Percentiles rank a stretch among this genome's conserved stretches.
These are phyloP conservation scores for Mitragyna speciosa DNA, from an alignment of 257 asterid genomes.

Conservation along the genomic window DNA sequence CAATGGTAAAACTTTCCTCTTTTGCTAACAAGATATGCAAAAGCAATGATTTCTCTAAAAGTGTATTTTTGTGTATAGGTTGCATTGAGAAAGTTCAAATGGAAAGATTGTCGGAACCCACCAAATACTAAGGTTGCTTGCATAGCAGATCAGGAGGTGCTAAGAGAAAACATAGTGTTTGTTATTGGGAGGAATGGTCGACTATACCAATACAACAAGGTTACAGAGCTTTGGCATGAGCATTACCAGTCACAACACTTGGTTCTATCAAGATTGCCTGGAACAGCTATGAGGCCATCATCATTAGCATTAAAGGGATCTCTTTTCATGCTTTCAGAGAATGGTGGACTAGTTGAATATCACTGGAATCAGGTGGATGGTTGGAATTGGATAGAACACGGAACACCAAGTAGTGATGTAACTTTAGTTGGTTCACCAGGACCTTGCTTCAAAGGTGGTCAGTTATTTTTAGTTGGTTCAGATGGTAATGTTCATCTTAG, in stretches of 20 bases:
- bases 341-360: constrained; percentile 76
- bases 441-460: constrained; percentile 63
- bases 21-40: background rate
- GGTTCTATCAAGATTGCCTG: constrained; percentile 59
- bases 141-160: constrained; percentile 75
- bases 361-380: constrained; percentile 60
- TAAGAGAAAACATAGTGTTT: constrained; percentile 72
- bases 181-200: constrained; percentile 61
- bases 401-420: constrained; percentile 57
- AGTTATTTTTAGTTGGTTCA: constrained; percentile 66
- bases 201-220: constrained; percentile 81
- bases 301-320: constrained; percentile 54
- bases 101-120: constrained; percentile 84
- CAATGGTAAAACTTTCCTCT: background rate
- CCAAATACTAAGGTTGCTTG: constrained; percentile 51
- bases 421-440: constrained; percentile 77
- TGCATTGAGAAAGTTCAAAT: constrained; percentile 73
- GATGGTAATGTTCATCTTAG: constrained; percentile 73
- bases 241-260: constrained; percentile 84
- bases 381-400: constrained; percentile 93
- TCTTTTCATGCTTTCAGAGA: constrained; percentile 68
- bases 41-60: background rate
- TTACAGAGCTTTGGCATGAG: constrained; percentile 72
- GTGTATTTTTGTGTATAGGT: constrained; percentile 41
- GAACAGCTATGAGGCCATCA: constrained; percentile 61